Base-by-base conservation (phyloP, 78 protist genomes). In the Mastigamoeba balamuthi region DNA sequence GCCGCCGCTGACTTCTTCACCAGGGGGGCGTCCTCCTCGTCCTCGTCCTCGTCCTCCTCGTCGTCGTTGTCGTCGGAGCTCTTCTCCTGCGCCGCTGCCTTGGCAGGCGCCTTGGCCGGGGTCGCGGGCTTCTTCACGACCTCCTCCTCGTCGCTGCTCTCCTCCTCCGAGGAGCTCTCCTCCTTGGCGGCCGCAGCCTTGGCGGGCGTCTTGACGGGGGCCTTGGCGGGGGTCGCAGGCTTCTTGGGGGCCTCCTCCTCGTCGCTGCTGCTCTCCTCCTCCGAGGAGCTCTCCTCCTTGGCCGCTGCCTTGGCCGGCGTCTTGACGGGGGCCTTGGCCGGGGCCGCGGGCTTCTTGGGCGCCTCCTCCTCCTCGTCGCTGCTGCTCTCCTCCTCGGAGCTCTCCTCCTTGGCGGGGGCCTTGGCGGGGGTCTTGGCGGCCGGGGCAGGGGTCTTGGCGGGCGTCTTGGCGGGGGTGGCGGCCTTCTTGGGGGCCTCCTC, bases 181-280 rank as follows among this genome's bases (percentile, higher is more conserved):
- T 25, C 41, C 41, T 38, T 29, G 6, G 33, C 7, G 69, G 36
- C 7, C 9, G 25, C 7, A 6, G 9, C 36, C 7, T 7, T 5
- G 69, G 36, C 5, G 5, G 36, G 69, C 29, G 9, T 6, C 7
- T 6, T 9, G 6, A 17, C 73, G 4, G 25, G 5, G 4, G 17
- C n/a, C 73, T 10, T 7, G 33, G 25, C n/a, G 41, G 9, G 4
- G 17, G 25, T 69, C 73, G 25, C 36, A 4, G 44, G 28, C n/a
- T 38, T 38, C 73, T 69, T 69, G 8, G 73, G 38, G 9, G 73
- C 8, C 73, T 69, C 38, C 29, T 40, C 73, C 44, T 69, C 44
- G 17, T 38, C 44, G 9, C 28, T n/a, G 6, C 7, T 7, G 4
- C n/a, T 37, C n/a, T 38, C 73, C 44, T 38, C 29, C 6, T 25